Evolutionary conservation across 2,329 filamentous ascomycete species (phyloP), one percentile per base, ranked within the genome.

Genomic region (Iodosphaeria phyllophila): DNA sequence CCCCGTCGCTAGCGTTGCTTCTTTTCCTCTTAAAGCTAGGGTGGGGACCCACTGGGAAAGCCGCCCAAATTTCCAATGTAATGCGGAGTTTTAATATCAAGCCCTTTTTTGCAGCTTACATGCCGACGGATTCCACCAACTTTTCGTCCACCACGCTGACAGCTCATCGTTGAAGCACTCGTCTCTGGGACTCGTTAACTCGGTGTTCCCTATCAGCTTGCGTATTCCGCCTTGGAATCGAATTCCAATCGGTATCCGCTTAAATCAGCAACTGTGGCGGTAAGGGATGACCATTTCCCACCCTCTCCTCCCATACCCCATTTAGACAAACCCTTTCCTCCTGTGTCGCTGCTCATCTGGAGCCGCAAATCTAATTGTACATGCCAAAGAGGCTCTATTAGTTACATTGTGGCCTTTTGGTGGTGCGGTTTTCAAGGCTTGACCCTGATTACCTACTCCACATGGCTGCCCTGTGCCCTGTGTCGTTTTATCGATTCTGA

Each of bases 141-240:
- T n/a, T n/a, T n/a, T n/a, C n/a, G n/a, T n/a, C n/a, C n/a, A n/a
- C n/a, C n/a, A n/a, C n/a, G n/a, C n/a, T n/a, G n/a, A n/a, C n/a
- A n/a, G n/a, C n/a, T n/a, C n/a, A n/a, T n/a, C 16, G n/a, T 22
- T 25, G 15, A 46, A 46, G 27, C 38, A 51, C 51, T 45, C 43
- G 47, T 44, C 42, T 43, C 58, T 63, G 58, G 64, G 63, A 69
- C 60, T 66, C 64, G 62, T 69, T 69, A 61, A 52, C 60, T 69
- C 64, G 64, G 64, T 60, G 54, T 58, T 68, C 58, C 63, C 57
- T n/a, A n/a, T n/a, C n/a, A n/a, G n/a, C n/a, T n/a, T n/a, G n/a
- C n/a, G n/a, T n/a, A n/a, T n/a, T n/a, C n/a, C n/a, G n/a, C n/a
- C n/a, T n/a, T n/a, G n/a, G n/a, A n/a, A 57, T 55, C 43, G 44